Conservation (phyloP, 2,329 filamentous ascomycete genomes). For the Colletotrichum agaves region DNA sequence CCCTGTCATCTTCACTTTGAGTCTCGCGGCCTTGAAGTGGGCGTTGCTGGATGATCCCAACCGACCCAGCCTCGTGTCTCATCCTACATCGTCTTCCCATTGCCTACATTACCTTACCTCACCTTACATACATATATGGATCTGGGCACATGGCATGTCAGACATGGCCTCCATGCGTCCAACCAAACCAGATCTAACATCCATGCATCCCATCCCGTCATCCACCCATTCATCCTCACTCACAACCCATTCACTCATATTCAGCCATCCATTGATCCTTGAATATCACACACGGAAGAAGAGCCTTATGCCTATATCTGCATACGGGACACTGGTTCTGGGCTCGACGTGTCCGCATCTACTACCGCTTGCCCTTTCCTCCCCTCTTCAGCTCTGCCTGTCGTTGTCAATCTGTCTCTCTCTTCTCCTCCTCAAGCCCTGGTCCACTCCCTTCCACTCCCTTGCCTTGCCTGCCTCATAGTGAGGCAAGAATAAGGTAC, state of each 20-base stretch:
- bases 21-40: background rate
- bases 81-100: background rate
- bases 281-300: constrained; percentile 13
- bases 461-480: too few relatives aligned
- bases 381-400: constrained; percentile 35
- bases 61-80: background rate
- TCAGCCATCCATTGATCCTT: constrained; percentile 13
- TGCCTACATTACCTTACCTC: constrained; percentile 5
- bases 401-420: constrained; percentile 21
- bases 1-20: background rate
- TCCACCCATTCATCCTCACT: constrained; percentile 2
- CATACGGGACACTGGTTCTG: background rate
- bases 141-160: constrained; percentile 8
- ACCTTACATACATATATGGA: constrained; percentile 1
- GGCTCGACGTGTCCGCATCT: background rate
- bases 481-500: background rate
- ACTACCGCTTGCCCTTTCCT: background rate
- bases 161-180: constrained; percentile 17
- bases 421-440: constrained; percentile 24
- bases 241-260: background rate
- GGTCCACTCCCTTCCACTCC: constrained; percentile 11
- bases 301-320: constrained; percentile 5
- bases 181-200: constrained; percentile 1
- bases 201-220: constrained; percentile 8
- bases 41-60: too few relatives aligned